phyloP scores from a whole-genome alignment of 257 asterid species.

The Fraxinus anomala region DNA sequence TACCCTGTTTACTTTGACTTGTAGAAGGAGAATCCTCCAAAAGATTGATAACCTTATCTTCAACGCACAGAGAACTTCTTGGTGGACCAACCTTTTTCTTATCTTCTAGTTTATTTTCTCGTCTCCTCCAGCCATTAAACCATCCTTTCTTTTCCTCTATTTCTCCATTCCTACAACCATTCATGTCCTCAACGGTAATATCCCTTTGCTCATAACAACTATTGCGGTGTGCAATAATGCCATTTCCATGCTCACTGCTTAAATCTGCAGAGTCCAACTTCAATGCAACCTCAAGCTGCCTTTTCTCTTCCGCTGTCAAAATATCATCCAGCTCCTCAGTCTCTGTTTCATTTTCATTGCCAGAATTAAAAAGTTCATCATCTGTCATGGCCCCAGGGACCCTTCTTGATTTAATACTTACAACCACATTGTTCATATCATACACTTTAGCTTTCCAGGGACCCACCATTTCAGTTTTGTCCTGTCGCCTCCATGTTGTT shows the following conservation, averaged over 20 bases:
- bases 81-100: constrained; percentile 63
- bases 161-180: constrained; percentile 45
- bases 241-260: constrained; percentile 58
- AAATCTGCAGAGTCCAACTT: constrained; percentile 65
- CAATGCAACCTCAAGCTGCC: constrained; percentile 88
- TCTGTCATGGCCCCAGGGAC: constrained; percentile 97
- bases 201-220: constrained; percentile 87
- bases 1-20: constrained; percentile 53
- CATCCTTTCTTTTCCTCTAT: constrained; percentile 77
- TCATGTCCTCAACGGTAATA: constrained; percentile 63
- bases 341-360: constrained; percentile 78
- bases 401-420: constrained; percentile 88
- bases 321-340: constrained; percentile 70
- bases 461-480: constrained; percentile 81
- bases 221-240: constrained; percentile 69
- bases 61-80: constrained; percentile 67
- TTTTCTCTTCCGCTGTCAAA: constrained; percentile 86
- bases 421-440: constrained; percentile 94
- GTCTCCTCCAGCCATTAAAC: constrained; percentile 85
- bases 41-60: constrained; percentile 64
- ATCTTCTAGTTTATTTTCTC: constrained; percentile 57
- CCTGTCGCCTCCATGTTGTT: constrained; percentile 86
- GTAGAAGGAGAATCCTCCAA: constrained; percentile 64
- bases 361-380: constrained; percentile 74
- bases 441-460: constrained; percentile 89